Base-by-base conservation (phyloP, 768 basidiomycete species). In the Mrakia blollopis region DNA sequence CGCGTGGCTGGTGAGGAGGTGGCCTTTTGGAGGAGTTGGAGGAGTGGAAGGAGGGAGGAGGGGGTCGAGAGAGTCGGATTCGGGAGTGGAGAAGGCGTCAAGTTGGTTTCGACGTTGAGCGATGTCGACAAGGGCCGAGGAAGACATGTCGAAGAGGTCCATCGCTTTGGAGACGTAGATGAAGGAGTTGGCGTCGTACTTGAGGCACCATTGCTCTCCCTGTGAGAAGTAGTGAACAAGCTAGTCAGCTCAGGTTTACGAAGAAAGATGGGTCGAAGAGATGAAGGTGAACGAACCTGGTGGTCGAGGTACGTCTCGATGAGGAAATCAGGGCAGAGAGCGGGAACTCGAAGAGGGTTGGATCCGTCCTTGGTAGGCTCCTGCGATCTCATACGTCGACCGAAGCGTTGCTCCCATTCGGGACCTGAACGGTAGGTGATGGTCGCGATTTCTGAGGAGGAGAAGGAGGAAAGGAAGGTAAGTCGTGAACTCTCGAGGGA, bases 221-320 rank as follows among this genome's bases (percentile, higher is more conserved):
- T 93, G 87, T 25, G 47, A 54, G 25, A 18, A 61, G 39, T 23
- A 1, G 35, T 37, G 41, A 25, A 28, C 28, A 41, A 21, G 28
- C 62, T n/a, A 37, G 39, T 32, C 39, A 54, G 21, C 18, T 30
- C 35, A 8, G 28, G 52, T 23, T 37, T 11, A 32, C 23, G 11
- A 25, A 23, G 71, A 1, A 57, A 57, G n/a, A n/a, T n/a, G n/a
- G n/a, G 25, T 23, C 23, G 52, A 28, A 16, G 9, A 23, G 28
- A 39, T 23, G 60, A 25, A 21, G 35, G 32, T 18, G 9, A 23
- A 78, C 85, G 75, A 79, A 86, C 89, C 83, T 91, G 90, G 84
- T 98, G 94, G 83, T 99, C 97, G 68, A 99, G 90, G 83, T 99
- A 99, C 0, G 97, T 97, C 84, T 99, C 97, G 80, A 99, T 98